A percentile compares a stretch with the other conserved stretches of the same genome.
These are phyloP conservation scores for Fusarium penzigii DNA, from an alignment of 2,329 filamentous ascomycete species.

Conservation along the genomic window DNA sequence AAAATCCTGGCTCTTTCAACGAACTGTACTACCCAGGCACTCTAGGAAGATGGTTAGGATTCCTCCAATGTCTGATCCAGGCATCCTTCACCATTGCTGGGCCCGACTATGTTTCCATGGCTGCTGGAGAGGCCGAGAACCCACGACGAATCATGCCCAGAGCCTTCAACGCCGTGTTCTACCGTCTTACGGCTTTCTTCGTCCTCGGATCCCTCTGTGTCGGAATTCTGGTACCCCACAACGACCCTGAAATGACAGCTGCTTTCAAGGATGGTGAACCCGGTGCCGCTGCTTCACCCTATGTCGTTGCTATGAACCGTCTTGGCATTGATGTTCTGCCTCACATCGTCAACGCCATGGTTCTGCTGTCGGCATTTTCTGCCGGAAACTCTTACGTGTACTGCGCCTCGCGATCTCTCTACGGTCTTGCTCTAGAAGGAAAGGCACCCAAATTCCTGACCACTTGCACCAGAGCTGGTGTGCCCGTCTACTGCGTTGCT, in stretches of 20 bases:
- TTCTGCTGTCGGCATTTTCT: slow-evolving; percentile 66
- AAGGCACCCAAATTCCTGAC: slow-evolving; percentile 64
- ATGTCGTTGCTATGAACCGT: slow-evolving; percentile 68
- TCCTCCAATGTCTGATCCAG: slow-evolving; percentile 72
- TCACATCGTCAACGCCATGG: slow-evolving; percentile 72
- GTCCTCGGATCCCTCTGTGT: slow-evolving; percentile 72
- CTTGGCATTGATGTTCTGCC: slow-evolving; percentile 64
- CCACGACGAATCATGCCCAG: slow-evolving; percentile 69
- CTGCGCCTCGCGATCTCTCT: slow-evolving; percentile 68
- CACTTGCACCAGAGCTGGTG: slow-evolving; percentile 62
- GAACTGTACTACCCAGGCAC: slow-evolving; percentile 63
- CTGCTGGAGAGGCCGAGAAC: slow-evolving; percentile 71
- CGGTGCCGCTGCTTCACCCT: slow-evolving; percentile 69
- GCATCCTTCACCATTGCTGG: slow-evolving; percentile 69
- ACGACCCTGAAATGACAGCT: slow-evolving; percentile 61
- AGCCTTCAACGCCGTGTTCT: slow-evolving; percentile 79
- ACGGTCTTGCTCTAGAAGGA: slow-evolving; percentile 67
- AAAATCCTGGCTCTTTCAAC: slow-evolving; percentile 69
- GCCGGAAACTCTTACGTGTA: slow-evolving; percentile 68
- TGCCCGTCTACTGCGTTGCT: slow-evolving; percentile 73
- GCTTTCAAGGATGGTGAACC: slow-evolving; percentile 61
- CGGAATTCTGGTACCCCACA: slow-evolving; percentile 70
- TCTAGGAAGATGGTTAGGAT: slow-evolving; percentile 74
- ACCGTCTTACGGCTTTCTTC: slow-evolving; percentile 75
- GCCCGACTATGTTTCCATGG: slow-evolving; percentile 68